These are phyloP conservation scores for Candida tallmaniae DNA, from an alignment of 805 yeast species.

Conservation along the genomic window DNA sequence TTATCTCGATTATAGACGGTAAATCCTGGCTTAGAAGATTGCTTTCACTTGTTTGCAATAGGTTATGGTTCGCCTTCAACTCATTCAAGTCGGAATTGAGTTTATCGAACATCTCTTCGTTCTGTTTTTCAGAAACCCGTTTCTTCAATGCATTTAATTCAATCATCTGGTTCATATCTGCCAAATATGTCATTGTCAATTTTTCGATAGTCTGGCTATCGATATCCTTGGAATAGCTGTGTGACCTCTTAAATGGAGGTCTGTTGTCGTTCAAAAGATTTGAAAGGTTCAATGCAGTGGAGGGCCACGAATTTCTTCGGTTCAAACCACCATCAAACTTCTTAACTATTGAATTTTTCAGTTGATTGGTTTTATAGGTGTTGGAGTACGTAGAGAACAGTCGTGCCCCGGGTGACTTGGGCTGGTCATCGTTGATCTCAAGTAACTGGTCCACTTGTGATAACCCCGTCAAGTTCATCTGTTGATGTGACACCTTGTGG, in stretches of 20 bases:
- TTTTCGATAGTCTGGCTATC: constrained; percentile 7
- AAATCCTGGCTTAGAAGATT: constrained; percentile 27
- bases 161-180: constrained; percentile 13
- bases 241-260: constrained; percentile 2
- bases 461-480: constrained; percentile 7
- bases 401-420: not conserved
- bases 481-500: constrained; percentile 1
- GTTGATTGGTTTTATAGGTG: not conserved
- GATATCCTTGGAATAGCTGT: constrained; percentile 4
- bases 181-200: constrained; percentile 6
- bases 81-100: constrained; percentile 29
- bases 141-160: constrained; percentile 17
- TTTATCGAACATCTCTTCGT: constrained; percentile 18
- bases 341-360: not conserved
- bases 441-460: constrained; percentile 7
- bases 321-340: constrained; percentile 13
- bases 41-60: constrained; percentile 20
- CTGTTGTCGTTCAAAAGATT: constrained; percentile 6
- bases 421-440: constrained; percentile 3
- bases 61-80: constrained; percentile 22
- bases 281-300: constrained; percentile 11
- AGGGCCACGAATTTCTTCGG: constrained; percentile 35
- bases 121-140: constrained; percentile 8
- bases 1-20: constrained; percentile 21
- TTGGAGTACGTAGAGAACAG: not conserved